phyloP scores from a whole-genome alignment of 306 rosid species.

The Trichosanthes truncata region DNA sequence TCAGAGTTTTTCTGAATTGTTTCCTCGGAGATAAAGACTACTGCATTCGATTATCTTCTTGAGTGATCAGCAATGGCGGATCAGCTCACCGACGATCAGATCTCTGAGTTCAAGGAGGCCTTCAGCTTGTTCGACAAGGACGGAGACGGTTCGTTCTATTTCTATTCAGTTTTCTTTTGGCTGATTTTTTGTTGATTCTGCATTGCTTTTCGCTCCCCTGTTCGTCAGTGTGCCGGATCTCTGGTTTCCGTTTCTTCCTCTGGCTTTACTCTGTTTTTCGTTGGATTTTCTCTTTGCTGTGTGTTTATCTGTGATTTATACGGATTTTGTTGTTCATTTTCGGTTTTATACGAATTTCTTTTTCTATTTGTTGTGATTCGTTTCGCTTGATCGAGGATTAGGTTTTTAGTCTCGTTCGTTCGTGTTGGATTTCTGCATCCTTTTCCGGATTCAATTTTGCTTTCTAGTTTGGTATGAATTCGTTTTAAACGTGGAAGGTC shows the following conservation, averaged over 20 bases:
- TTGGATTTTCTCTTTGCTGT: neutral
- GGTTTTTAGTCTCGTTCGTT: neutral
- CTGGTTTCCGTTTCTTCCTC: neutral
- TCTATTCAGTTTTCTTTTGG: neutral
- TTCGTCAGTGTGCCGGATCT: neutral
- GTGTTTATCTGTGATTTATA: neutral
- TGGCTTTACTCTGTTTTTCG: neutral
- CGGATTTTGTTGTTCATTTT: neutral
- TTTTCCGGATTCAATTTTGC: neutral
- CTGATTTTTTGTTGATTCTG: neutral
- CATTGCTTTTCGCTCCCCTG: neutral
- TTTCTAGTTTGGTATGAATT: neutral
- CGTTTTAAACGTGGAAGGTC: neutral
- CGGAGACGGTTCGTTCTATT: constrained; percentile 16
- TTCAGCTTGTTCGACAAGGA: constrained; percentile 26
- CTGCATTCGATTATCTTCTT: neutral
- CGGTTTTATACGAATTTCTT: neutral
- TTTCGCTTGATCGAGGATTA: neutral
- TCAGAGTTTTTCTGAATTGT: neutral
- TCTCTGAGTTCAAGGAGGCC: constrained; percentile 26
- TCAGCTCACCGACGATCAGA: constrained; percentile 23
- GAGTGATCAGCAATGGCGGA: constrained; percentile 11
- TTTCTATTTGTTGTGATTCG: neutral
- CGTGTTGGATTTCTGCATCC: neutral
- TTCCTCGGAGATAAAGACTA: neutral